Conservation (phyloP, 441 rosid genomes). For the Breynia disticha region DNA sequence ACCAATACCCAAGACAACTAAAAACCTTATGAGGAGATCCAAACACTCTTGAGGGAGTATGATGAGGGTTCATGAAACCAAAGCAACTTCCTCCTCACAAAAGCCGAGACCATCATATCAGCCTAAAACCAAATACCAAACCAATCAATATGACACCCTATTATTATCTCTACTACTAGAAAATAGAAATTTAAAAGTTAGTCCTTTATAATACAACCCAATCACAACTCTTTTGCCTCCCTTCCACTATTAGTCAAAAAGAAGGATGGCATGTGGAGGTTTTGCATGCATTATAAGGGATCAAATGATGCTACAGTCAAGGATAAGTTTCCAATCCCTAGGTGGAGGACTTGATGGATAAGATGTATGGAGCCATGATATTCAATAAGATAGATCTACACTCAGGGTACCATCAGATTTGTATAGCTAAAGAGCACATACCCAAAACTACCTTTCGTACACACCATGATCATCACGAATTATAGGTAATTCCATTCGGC, state of each 20-base stretch:
- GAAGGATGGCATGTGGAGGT: neutral
- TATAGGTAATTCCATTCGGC: neutral
- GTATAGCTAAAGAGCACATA: neutral
- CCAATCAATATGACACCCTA: neutral
- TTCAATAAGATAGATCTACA: neutral
- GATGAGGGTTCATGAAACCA: too few relatives aligned
- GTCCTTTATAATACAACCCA: neutral
- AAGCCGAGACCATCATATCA: neutral
- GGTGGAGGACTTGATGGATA: constrained; percentile 1
- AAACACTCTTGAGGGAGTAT: too few relatives aligned
- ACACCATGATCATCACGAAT: neutral
- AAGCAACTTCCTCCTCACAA: too few relatives aligned
- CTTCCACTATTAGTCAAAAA: neutral
- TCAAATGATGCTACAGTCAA: neutral
- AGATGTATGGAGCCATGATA: neutral
- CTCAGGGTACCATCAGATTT: neutral
- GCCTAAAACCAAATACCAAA: neutral
- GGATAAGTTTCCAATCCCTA: neutral
- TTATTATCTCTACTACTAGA: neutral
- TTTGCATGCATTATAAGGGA: neutral
- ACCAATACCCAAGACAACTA: too few relatives aligned
- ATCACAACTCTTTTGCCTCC: neutral
- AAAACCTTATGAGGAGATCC: too few relatives aligned
- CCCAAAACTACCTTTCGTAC: neutral
- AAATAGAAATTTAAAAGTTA: neutral